Conservation (phyloP, 768 basidiomycete species). For the Dictyophora rubrovolvata region DNA sequence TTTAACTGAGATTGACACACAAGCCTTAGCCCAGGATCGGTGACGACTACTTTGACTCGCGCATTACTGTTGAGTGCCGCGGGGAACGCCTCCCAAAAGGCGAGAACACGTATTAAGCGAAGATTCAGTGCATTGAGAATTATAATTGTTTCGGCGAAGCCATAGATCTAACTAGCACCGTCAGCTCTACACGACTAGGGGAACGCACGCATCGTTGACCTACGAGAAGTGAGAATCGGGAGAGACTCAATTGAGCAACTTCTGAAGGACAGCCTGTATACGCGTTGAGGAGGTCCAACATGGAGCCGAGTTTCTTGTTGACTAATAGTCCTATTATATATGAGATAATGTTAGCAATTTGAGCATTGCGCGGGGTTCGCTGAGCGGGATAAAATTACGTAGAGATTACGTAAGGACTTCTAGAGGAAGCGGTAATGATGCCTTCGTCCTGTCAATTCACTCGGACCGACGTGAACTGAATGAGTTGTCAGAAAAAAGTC, state of each 20-base stretch:
- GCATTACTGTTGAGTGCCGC: conserved; percentile 33
- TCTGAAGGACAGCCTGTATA: conserved; percentile 44
- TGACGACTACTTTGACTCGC: conserved; percentile 49
- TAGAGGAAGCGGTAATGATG: no score
- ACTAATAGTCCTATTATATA: not conserved
- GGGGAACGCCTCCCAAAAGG: conserved; percentile 77
- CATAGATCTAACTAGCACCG: conserved; percentile 43
- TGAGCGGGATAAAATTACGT: not conserved
- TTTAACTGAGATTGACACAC: conserved; percentile 36
- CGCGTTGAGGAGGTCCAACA: conserved; percentile 38
- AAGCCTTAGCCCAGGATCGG: conserved; percentile 73
- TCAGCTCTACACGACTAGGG: conserved; percentile 9
- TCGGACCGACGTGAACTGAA: no score
- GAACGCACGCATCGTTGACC: conserved; percentile 18
- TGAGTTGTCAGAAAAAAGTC: no score
- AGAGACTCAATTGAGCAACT: conserved; percentile 49
- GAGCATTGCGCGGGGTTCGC: not conserved
- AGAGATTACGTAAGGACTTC: not conserved
- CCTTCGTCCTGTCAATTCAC: not conserved
- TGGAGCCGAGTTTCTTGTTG: conserved; percentile 14
- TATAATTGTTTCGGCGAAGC: conserved; percentile 60
- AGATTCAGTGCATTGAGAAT: conserved; percentile 64
- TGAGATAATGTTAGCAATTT: not conserved
- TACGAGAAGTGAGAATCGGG: conserved; percentile 49
- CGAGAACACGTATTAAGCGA: conserved; percentile 54